A percentile compares a stretch with the other conserved stretches of the same genome.
Evolutionary conservation across 2,329 filamentous ascomycete genomes (phyloP).

Genomic region (Tolypocladium tropicale): DNA sequence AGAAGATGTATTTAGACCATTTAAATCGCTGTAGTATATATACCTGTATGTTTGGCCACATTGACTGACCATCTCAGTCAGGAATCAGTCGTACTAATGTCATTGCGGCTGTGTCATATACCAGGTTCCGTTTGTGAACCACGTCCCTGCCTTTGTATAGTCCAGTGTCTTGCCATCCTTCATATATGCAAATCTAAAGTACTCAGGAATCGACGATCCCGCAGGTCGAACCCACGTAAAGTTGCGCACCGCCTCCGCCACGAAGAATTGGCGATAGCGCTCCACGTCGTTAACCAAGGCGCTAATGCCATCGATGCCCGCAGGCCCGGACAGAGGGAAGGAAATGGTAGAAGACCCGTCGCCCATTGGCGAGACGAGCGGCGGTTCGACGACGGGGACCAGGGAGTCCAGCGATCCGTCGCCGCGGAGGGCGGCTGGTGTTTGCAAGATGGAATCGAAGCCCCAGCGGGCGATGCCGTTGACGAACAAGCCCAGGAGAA

Average conservation of each 20-base stretch:
- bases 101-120: constrained; percentile 5
- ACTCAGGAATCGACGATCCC: constrained; percentile 45
- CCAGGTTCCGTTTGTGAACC: constrained; percentile 57
- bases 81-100: background rate
- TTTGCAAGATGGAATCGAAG: constrained; percentile 82
- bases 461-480: constrained; percentile 93
- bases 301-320: constrained; percentile 58
- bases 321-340: constrained; percentile 41
- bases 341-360: constrained; percentile 51
- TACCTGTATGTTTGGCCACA: too few species aligned
- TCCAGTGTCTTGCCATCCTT: constrained; percentile 53
- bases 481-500: constrained; percentile 84
- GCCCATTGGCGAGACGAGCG: constrained; percentile 32
- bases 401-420: constrained; percentile 53
- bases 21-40: too few species aligned
- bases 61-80: too few species aligned
- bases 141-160: constrained; percentile 66
- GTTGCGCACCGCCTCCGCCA: constrained; percentile 33
- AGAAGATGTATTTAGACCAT: too few species aligned
- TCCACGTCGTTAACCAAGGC: constrained; percentile 85
- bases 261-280: constrained; percentile 62
- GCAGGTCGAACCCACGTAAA: constrained; percentile 51
- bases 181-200: constrained; percentile 70
- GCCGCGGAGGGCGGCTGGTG: constrained; percentile 59
- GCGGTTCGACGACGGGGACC: constrained; percentile 43